These are phyloP conservation scores for Verticillium zaregamsianum DNA, from an alignment of 2,329 filamentous ascomycete species.

Conservation along the genomic window DNA sequence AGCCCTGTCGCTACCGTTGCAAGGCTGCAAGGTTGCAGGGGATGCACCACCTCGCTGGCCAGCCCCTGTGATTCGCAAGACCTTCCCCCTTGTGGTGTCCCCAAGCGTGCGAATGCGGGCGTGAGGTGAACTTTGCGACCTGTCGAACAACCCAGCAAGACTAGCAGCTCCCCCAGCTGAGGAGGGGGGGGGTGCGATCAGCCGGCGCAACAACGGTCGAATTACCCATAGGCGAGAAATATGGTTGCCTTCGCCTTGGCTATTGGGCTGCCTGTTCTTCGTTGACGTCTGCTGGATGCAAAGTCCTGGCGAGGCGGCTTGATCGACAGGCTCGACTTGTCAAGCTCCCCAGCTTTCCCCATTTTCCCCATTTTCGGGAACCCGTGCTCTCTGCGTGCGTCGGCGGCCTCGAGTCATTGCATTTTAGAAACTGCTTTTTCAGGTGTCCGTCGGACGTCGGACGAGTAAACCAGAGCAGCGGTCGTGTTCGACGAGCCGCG, in stretches of 20 bases:
- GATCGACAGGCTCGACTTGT: neutral
- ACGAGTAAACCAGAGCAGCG: neutral
- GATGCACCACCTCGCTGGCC: slow-evolving; percentile 2
- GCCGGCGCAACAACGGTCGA: neutral
- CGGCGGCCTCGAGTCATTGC: neutral
- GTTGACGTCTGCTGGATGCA: neutral
- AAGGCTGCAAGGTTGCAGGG: neutral
- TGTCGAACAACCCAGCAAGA: neutral
- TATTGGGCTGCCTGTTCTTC: neutral
- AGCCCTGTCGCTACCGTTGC: slow-evolving; percentile 1
- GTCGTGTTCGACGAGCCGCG: neutral
- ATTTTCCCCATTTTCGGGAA: neutral
- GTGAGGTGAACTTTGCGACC: neutral
- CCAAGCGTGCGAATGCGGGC: neutral
- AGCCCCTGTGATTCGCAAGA: slow-evolving; percentile 1
- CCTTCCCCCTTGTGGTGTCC: neutral
- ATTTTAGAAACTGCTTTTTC: neutral
- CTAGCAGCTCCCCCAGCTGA: neutral
- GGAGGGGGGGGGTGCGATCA: neutral
- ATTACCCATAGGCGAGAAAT: neutral
- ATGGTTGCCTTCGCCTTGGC: neutral
- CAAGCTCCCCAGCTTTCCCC: neutral
- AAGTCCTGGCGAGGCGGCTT: neutral
- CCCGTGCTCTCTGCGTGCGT: neutral
- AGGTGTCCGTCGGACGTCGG: neutral